A percentile compares a stretch with the other conserved stretches of the same genome.
These are phyloP conservation scores for Penicillium sp. DNA, from an alignment of 2,329 filamentous ascomycete genomes.

Conservation along the genomic window DNA sequence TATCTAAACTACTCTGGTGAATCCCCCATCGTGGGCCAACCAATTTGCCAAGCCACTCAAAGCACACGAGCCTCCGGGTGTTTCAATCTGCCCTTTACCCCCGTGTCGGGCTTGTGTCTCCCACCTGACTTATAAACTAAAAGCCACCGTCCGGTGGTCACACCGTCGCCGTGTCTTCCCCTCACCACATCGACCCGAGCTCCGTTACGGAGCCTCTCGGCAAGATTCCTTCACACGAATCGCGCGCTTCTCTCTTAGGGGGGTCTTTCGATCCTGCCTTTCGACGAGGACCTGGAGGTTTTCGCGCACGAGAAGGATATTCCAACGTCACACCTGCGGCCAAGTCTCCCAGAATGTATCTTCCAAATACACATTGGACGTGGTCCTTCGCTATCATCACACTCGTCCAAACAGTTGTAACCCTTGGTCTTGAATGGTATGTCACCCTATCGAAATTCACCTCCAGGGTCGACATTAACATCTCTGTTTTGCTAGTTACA, in stretches of 20 bases:
- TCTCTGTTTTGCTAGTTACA: constrained; percentile 61
- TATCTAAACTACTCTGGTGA: background rate
- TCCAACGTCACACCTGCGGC: constrained; percentile 38
- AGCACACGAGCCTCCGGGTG: constrained; percentile 3
- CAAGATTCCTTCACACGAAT: constrained; percentile 59
- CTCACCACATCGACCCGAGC: constrained; percentile 31
- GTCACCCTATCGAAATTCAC: constrained; percentile 37
- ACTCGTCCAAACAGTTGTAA: constrained; percentile 72
- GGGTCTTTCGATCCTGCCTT: constrained; percentile 54
- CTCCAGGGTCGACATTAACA: background rate
- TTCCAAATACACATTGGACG: constrained; percentile 82
- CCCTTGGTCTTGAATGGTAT: constrained; percentile 82
- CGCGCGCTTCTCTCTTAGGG: constrained; percentile 60
- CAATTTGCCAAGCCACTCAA: constrained; percentile 6
- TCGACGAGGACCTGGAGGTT: constrained; percentile 49
- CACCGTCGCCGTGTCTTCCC: constrained; percentile 36
- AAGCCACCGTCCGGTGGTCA: constrained; percentile 33
- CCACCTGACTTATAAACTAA: constrained; percentile 11
- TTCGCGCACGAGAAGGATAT: constrained; percentile 54
- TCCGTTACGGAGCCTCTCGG: constrained; percentile 43
- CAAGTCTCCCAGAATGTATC: constrained; percentile 60
- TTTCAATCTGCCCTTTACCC: background rate
- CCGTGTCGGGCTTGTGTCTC: constrained; percentile 7
- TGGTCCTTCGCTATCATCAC: constrained; percentile 78
- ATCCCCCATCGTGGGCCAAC: background rate